Conservation (phyloP, 345 rosid species). For the Syzygium jambos region DNA sequence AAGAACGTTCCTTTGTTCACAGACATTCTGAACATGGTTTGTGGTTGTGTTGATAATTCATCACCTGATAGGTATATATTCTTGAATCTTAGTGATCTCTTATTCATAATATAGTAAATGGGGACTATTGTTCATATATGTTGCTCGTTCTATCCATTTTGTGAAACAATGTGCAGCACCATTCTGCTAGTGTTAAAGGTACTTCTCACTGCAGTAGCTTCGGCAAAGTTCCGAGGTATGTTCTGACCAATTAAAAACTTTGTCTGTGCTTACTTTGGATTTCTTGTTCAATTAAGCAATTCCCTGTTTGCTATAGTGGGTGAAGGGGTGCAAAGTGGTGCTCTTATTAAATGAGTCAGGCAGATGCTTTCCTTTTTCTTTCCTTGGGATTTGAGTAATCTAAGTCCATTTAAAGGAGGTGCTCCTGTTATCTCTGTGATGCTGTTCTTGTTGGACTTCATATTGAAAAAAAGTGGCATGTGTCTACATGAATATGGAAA, state of each 20-base stretch:
- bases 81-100: not conserved
- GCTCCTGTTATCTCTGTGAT: not conserved
- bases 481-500: not conserved
- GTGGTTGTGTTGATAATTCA: conserved; percentile 87
- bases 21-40: conserved; percentile 81
- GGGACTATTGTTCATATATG: not conserved
- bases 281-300: not conserved
- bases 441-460: not conserved
- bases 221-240: conserved; percentile 87
- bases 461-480: not conserved
- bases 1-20: conserved; percentile 74
- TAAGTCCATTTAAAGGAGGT: not conserved
- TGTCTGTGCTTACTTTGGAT: not conserved
- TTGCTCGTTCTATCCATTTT: conserved; percentile 16
- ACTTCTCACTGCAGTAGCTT: conserved; percentile 93
- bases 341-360: not conserved
- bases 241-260: not conserved
- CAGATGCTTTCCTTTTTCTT: not conserved
- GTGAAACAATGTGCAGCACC: conserved; percentile 56
- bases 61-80: conserved; percentile 78
- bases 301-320: not conserved
- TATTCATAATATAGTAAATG: not conserved
- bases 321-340: not conserved
- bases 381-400: not conserved
- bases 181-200: conserved; percentile 89